Evolutionary conservation across 1,139 yeast genomes (phyloP).

Genomic region (Yamadazyma conglobata): DNA sequence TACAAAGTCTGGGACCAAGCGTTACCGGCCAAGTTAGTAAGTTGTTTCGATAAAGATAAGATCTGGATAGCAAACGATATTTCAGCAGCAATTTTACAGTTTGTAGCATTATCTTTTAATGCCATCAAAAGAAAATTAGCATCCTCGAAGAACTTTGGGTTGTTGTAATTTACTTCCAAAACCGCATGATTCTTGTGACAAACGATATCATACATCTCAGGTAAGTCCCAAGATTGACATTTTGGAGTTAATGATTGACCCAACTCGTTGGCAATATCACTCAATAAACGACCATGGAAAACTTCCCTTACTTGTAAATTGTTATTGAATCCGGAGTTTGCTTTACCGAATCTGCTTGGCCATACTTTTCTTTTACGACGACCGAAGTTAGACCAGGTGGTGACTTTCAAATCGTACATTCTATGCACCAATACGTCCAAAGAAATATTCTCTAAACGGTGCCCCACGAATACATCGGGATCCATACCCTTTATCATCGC

Average conservation of each 20-base stretch:
- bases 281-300: constrained; percentile 79
- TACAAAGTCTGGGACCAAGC: constrained; percentile 95
- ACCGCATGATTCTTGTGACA: constrained; percentile 60
- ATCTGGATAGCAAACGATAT: constrained; percentile 82
- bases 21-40: constrained; percentile 93
- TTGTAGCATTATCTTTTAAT: constrained; percentile 62
- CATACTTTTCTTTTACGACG: constrained; percentile 71
- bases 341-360: constrained; percentile 69
- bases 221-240: constrained; percentile 94
- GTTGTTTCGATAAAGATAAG: constrained; percentile 81
- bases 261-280: constrained; percentile 93
- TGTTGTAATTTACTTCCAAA: constrained; percentile 70
- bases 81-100: constrained; percentile 71
- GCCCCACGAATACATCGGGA: constrained; percentile 91
- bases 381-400: constrained; percentile 82
- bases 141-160: constrained; percentile 64
- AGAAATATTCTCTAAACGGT: constrained; percentile 73
- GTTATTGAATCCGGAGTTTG: constrained; percentile 40
- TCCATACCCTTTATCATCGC: constrained; percentile 70
- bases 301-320: constrained; percentile 61
- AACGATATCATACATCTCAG: constrained; percentile 84
- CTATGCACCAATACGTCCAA: constrained; percentile 81
- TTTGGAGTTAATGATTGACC: constrained; percentile 90
- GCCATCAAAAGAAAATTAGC: constrained; percentile 67
- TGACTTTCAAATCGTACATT: constrained; percentile 67